Base-by-base conservation (phyloP, 2,329 filamentous ascomycete species). In the Alternaria sp. region DNA sequence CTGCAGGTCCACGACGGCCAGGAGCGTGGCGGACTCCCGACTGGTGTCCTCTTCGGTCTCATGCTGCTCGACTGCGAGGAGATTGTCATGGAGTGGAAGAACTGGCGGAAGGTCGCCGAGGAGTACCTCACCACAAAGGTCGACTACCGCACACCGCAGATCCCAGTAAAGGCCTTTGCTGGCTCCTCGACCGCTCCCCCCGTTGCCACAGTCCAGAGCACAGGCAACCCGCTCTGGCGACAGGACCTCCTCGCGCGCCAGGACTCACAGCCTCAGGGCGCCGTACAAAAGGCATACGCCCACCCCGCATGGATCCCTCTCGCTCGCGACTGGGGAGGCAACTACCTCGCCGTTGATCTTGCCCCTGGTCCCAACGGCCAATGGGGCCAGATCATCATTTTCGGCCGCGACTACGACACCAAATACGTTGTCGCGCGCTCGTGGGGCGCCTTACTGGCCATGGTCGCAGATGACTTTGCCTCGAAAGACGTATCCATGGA, bases 21-120 rank as follows among this genome's bases (percentile, higher is more conserved):
- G 81, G 96, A 99, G 82, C 91, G 96, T 67, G 93, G 93, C 66
- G 96, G 96, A 67, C 86, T 87, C 61, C 96, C 96, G 1, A 97
- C 95, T 0, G 96, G 96, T 67, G 91, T 98, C 70, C 88, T 99
- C 65, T 98, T 99, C 73, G 88, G 94, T 63, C 91, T 89, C 78
- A 99, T 99, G 96, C 83, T 99, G 67, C 88, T 99, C 61, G 96
- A 99, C 80, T 98, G 96, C 77, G 96, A 99, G 80, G 96, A 99
- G 78, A 97, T 99, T 71, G 91, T 97, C 21, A 93, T 97, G 79
- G 96, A 99, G 79, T 98, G 95, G 93, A 91, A 92, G 73, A 96
- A 97, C 77, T 99, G 96, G 96, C 90, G 93, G 73, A 90, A 88
- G 67, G 96, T 99, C 66, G 97, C 97, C 77, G 89, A 95, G 62